phyloP scores from a whole-genome alignment of 768 basidiomycete genomes.

The Russula brevipes region DNA sequence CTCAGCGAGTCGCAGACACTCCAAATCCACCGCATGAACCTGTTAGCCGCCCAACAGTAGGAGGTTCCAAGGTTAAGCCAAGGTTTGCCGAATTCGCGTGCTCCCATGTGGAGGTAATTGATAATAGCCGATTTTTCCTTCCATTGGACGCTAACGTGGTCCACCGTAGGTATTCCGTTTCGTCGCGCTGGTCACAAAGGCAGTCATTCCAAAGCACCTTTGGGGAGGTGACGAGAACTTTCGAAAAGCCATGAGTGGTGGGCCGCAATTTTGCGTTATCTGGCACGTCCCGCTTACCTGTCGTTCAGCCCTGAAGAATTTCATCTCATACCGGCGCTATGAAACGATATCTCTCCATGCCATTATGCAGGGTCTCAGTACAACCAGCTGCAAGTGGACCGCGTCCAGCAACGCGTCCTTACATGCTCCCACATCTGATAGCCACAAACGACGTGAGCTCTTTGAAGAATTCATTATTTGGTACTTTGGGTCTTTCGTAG shows the following conservation, averaged over 20 bases:
- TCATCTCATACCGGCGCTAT: conserved; percentile 71
- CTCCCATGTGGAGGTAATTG: conserved; percentile 52
- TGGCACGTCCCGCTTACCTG: not conserved
- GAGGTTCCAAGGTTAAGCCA: conserved; percentile 48
- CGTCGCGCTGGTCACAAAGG: conserved; percentile 53
- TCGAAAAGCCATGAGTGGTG: conserved; percentile 52
- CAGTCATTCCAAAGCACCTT: conserved; percentile 66
- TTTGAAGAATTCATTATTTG: conserved; percentile 89
- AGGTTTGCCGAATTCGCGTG: conserved; percentile 77
- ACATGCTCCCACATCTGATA: conserved; percentile 59
- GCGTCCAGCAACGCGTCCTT: conserved; percentile 39
- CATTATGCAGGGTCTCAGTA: conserved; percentile 70
- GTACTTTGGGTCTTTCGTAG: conserved; percentile 85
- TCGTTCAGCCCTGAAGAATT: conserved; percentile 59
- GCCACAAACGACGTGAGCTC: conserved; percentile 71
- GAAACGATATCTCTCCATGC: conserved; percentile 76
- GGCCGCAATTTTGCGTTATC: not conserved
- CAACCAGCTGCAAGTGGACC: conserved; percentile 77
- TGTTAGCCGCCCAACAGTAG: conserved; percentile 44
- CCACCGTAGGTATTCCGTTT: conserved; percentile 63
- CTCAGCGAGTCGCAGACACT: conserved; percentile 42
- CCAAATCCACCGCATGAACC: conserved; percentile 51
- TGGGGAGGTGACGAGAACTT: conserved; percentile 76
- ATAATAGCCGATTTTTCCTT: not conserved
- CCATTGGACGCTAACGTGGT: not conserved